Evolutionary conservation across 805 yeast genomes (phyloP), one percentile per base, ranked within the genome.

Genomic region (Saitoella complicata): DNA sequence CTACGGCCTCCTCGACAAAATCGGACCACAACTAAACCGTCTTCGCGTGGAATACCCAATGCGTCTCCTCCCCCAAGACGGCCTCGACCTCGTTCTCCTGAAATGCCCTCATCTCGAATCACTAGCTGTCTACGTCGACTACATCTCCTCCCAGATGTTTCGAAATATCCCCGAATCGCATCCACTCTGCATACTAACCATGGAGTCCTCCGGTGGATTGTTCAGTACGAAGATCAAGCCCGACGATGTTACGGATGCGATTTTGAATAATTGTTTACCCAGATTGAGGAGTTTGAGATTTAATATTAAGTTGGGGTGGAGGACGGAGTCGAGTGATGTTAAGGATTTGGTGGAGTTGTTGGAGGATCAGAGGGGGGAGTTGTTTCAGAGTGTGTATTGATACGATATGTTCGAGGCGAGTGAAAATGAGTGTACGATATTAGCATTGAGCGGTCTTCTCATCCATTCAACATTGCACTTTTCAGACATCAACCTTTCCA

Each of bases 301-400:
- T 38, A 78, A 91, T 21, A 73, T 80, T 11, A 77, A 78, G 58
- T 62, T 91, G 35, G 95, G 95, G 6, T 91, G 98, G 98, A 58
- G 56, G 41, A 58, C 64, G 43, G 64, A 67, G 30, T 68, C 76
- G 51, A 75, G 71, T 38, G 77, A 75, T 46, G 74, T 80, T 32
- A 66, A 64, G 30, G 83, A 78, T 49, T 65, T 87, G 41, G 78
- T 77, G 1, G 75, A 72, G 42, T 76, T 74, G 35, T 63, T 88
- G 39, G 91, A 82, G 48, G 83, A 79, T 42, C 70, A 80, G 46
- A 34, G 33, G 7, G 41, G 41, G 30, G 41, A 39, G 32, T 32
- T 29, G 10, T 39, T 39, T 21, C 13, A 31, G 29, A 29, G 13
- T 8, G 31, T 39, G 9, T n/a, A 39, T 7, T 39, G 12, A 30